Evolutionary conservation across 108 stramenopile species (phyloP).

Genomic region (Schizochytrium sp.): DNA sequence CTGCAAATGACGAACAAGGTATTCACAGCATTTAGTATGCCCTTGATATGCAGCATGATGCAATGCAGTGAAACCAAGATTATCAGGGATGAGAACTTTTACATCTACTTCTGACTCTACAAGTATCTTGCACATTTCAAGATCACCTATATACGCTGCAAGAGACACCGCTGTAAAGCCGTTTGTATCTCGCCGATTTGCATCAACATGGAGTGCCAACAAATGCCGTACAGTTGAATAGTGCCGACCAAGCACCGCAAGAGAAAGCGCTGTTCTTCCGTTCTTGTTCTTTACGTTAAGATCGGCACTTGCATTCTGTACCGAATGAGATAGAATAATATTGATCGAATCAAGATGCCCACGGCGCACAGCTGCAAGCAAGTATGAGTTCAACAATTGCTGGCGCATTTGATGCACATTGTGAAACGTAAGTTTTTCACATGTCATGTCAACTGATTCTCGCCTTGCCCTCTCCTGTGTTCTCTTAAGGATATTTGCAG

Average conservation of each 20-base stretch:
- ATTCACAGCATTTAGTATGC: not conserved
- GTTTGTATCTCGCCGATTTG: not conserved
- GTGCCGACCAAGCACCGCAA: slow-evolving; percentile 31
- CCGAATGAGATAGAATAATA: not conserved
- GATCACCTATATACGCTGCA: slow-evolving; percentile 27
- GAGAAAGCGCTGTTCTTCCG: slow-evolving; percentile 4
- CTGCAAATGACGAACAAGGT: not conserved
- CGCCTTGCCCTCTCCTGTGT: not conserved
- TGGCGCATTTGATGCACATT: slow-evolving; percentile 12
- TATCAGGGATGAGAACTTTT: not conserved
- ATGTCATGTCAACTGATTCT: not conserved
- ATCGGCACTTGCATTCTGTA: slow-evolving; percentile 4
- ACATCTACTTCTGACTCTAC: slow-evolving; percentile 9
- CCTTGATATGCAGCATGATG: slow-evolving; percentile 20
- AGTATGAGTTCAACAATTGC: slow-evolving; percentile 20
- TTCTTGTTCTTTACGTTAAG: not conserved
- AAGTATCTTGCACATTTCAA: slow-evolving; percentile 11
- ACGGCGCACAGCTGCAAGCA: slow-evolving; percentile 19
- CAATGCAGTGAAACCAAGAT: slow-evolving; percentile 34
- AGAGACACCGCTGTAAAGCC: slow-evolving; percentile 2
- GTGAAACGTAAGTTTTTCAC: slow-evolving; percentile 16
- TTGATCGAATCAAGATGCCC: slow-evolving; percentile 44
- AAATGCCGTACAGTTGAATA: not conserved
- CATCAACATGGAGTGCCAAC: slow-evolving; percentile 19
- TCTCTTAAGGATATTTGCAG: not conserved